Evolutionary conservation across 805 yeast species (phyloP).

Genomic region (Saccharomycopsis sp.): DNA sequence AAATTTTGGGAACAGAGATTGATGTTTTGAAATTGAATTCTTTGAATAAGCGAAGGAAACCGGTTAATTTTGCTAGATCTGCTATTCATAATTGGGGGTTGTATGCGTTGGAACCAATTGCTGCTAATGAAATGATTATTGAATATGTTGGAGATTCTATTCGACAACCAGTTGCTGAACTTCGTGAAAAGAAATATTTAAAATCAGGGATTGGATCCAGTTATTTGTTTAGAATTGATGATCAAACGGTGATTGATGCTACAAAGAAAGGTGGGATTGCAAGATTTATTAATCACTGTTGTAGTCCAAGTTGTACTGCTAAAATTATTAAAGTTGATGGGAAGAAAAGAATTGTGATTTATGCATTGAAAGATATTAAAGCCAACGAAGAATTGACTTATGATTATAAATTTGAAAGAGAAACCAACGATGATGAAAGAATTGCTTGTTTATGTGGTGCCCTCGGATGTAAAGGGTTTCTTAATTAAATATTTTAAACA

Average conservation of each 20-base stretch:
- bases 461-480: slow-evolving; percentile 84
- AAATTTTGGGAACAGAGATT: slow-evolving; percentile 70
- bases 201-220: slow-evolving; percentile 94
- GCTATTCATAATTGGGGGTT: slow-evolving; percentile 98
- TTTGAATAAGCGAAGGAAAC: slow-evolving; percentile 81
- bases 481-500: slow-evolving; percentile 51
- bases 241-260: slow-evolving; percentile 92
- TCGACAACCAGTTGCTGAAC: slow-evolving; percentile 89
- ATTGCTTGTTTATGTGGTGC: slow-evolving; percentile 94
- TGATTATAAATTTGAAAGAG: slow-evolving; percentile 92
- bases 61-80: slow-evolving; percentile 93
- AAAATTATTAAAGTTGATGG: slow-evolving; percentile 95
- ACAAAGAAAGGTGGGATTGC: slow-evolving; percentile 97
- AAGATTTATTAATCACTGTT: slow-evolving; percentile 92
- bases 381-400: slow-evolving; percentile 92
- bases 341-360: slow-evolving; percentile 85
- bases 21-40: slow-evolving; percentile 81
- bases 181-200: slow-evolving; percentile 78
- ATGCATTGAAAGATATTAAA: slow-evolving; percentile 80
- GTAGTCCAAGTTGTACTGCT: slow-evolving; percentile 96
- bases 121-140: slow-evolving; percentile 95
- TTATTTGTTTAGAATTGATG: slow-evolving; percentile 87
- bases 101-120: slow-evolving; percentile 90
- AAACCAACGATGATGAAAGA: slow-evolving; percentile 79
- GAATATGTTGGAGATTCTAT: slow-evolving; percentile 96